Evolutionary conservation across 768 basidiomycete species (phyloP), one percentile per base, ranked within the genome.

Genomic region (Pisolithus sp.): DNA sequence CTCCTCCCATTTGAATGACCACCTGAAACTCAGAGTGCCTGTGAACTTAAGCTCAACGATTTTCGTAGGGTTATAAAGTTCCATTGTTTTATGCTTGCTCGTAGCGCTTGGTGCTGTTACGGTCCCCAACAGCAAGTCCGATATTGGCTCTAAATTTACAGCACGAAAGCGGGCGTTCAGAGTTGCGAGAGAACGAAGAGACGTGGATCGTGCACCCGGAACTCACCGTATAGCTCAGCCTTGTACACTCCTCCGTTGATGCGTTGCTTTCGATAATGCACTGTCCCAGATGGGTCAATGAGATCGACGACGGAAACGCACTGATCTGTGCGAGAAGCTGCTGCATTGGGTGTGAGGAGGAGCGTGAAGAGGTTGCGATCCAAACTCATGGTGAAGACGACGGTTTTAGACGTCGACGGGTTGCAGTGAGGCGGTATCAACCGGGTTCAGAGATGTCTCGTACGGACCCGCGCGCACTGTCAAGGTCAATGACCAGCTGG

Each of bases 301-400:
- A 93, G 80, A 66, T 92, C 89, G 21, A 86, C 67, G 17, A 85
- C 78, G 8, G 58, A 52, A 2, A 57, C 61, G 57, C 73, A 72
- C 10, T 79, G 76, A 55, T 83, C 76, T 37, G 82, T 76, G 52
- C 43, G 8, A 10, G 45, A 46, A 7, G 30, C 45, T 7, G 45
- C 7, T 46, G 79, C 68, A 63, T 78, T 79, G 5, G 80, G 79
- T 0, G 77, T 76, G 51, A 90, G 69, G 56, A 77, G 68, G 50
- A 93, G 81, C 3, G 90, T 92, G 71, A 92, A 93, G 10, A 93
- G 72, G 64, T 91, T 92, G 66, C 89, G 79, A 66, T 92, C 89
- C 50, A 93, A 72, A 62, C 87, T 88, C 89, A 91, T 91, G 59
- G 30, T 26, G 30, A 3, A 30, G 30, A 10, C 10, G 7, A 30